Base-by-base conservation (phyloP, 2,329 filamentous ascomycete species). In the Pyrenophora teres region DNA sequence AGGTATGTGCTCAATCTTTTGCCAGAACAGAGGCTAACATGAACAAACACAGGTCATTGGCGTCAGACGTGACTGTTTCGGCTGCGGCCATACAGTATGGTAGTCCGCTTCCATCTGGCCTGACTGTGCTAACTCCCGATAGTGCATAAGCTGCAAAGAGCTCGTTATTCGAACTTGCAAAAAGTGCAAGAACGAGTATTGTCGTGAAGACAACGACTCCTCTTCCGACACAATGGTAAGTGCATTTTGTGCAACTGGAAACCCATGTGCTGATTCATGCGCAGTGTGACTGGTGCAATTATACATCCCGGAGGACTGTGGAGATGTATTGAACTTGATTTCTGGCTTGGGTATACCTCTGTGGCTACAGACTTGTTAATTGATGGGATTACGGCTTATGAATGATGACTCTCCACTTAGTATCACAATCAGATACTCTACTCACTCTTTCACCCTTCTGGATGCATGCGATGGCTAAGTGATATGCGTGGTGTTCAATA, bases 151-250 rank as follows among this genome's bases (percentile, higher is more conserved):
- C 33, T 97, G 92, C 75, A 90, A 91, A 65, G 77, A 82, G 21
- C 75, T 81, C 37, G 90, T 87, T 21, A 89, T 93, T 66, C 83
- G 86, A 39, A 81, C 78, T 30, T 97, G 92, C 71, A 81, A 78
- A 54, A 81, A 81, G 52, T 96, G 92, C 73, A 82, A 82, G 36
- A 88, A 88, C 47, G 89, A 89, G 45, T 96, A 95, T 71, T 97
- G 92, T 72, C 81, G 88, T 54, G 81, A 87, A 49, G 90, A 96
- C 69, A 92, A 95, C 61, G 89, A 92, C 60, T 89, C 90, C 13
- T 93, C 88, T 35, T 89, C 87, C 10, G 75, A 80, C n/a, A 86
- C 80, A 27, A 74, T 74, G 73, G 77, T 78, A 67, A 46, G 71
- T 57, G 25, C n/a, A 19, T 15, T 19, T 15, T 30, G 13, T 3